These are phyloP conservation scores for Microsporum ferrugineum DNA, from an alignment of 2,329 filamentous ascomycete genomes.

Conservation along the genomic window DNA sequence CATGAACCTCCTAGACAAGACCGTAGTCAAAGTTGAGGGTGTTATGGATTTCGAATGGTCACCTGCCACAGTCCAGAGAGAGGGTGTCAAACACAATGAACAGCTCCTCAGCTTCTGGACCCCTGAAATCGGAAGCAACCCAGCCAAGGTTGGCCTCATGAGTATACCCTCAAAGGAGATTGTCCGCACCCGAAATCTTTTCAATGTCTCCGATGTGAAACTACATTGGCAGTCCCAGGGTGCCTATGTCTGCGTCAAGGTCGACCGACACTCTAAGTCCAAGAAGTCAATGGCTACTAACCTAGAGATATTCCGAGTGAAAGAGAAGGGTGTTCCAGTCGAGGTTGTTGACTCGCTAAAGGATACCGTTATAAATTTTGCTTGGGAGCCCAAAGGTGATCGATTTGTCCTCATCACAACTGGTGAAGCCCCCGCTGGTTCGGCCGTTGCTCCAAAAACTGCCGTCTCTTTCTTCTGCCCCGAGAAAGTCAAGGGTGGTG, in stretches of 20 bases:
- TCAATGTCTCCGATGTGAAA: slow-evolving; percentile 96
- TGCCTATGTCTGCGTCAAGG: slow-evolving; percentile 93
- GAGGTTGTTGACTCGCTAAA: slow-evolving; percentile 97
- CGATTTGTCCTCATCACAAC: slow-evolving; percentile 95
- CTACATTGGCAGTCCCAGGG: slow-evolving; percentile 97
- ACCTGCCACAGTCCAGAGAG: slow-evolving; percentile 66
- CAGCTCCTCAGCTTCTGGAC: slow-evolving; percentile 99
- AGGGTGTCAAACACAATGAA: slow-evolving; percentile 82
- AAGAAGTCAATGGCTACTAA: slow-evolving; percentile 97
- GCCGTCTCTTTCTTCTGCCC: slow-evolving; percentile 92
- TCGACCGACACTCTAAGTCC: slow-evolving; percentile 95
- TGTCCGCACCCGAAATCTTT: slow-evolving; percentile 87
- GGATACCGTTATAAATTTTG: slow-evolving; percentile 98
- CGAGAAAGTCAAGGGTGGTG: slow-evolving; percentile 76
- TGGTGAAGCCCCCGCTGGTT: slow-evolving; percentile 64
- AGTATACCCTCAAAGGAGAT: slow-evolving; percentile 89
- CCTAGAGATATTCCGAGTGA: slow-evolving; percentile 93
- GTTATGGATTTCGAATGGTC: slow-evolving; percentile 98
- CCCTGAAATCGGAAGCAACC: slow-evolving; percentile 93
- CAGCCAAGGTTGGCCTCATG: slow-evolving; percentile 94
- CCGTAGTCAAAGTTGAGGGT: slow-evolving; percentile 88
- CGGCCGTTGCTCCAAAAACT: slow-evolving; percentile 75
- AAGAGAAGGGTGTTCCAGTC: slow-evolving; percentile 94
- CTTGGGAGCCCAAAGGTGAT: slow-evolving; percentile 97
- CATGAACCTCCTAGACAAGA: slow-evolving; percentile 85